Conservation (phyloP, 495 filamentous ascomycete genomes). For the Penicillium mononematosum region DNA sequence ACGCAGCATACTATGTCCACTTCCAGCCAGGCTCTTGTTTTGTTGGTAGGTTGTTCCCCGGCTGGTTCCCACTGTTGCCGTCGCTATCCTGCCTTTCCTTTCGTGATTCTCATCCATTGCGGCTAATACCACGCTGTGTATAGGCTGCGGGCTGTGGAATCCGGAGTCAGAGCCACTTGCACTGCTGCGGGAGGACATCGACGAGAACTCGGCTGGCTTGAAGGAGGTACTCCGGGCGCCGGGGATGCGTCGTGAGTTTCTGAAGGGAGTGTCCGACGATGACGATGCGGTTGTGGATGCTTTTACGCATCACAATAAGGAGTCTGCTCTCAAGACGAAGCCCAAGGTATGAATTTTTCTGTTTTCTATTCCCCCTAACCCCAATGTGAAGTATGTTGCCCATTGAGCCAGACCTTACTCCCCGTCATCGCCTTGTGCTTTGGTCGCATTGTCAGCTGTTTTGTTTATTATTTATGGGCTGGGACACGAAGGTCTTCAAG, state of each 20-base stretch:
- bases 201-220: conserved; percentile 64
- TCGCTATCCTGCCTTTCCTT: not conserved
- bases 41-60: conserved; percentile 52
- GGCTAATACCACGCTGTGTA: conserved; percentile 24
- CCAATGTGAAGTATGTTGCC: conserved; percentile 1
- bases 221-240: conserved; percentile 61
- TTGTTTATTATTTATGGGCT: not conserved
- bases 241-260: conserved; percentile 59
- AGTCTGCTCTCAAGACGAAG: conserved; percentile 76
- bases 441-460: not conserved
- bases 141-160: conserved; percentile 77
- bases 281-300: conserved; percentile 62
- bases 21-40: conserved; percentile 59
- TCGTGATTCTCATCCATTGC: conserved; percentile 6
- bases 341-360: conserved; percentile 64
- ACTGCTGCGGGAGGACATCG: conserved; percentile 69
- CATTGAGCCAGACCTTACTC: not conserved
- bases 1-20: conserved; percentile 79
- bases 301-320: conserved; percentile 64
- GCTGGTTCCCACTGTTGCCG: not conserved
- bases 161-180: conserved; percentile 62
- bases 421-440: not conserved
- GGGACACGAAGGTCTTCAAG: not conserved
- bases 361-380: conserved; percentile 4
- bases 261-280: conserved; percentile 54